Base-by-base conservation (phyloP, 257 asterid genomes). In the Solanum appendiculatum region DNA sequence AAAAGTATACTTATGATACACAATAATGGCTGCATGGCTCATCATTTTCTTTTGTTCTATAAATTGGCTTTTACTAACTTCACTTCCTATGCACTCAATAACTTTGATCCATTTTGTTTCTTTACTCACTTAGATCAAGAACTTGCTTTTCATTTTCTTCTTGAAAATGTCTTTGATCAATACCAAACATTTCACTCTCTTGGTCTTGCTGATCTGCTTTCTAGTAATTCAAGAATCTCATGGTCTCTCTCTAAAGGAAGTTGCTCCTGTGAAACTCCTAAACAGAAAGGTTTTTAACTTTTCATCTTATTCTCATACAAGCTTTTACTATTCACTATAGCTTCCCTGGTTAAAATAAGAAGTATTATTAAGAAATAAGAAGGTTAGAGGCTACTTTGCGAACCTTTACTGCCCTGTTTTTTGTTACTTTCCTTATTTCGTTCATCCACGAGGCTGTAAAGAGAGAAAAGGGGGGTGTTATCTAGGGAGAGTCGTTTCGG, bases 21-120 rank as follows among this genome's bases (percentile, higher is more conserved):
- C n/a, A 18, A 72, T 82, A 74, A 66, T 88, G 90, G 92, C 90
- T 88, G 90, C 92, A 74, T 83, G 72, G 77, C 88, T 74, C 89
- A 91, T 90, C 92, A 91, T 90, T 87, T 70, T 51, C 44, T 27
- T 31, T 58, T 39, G 10, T 36, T 85, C 86, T 90, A 91, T 90
- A 91, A 89, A 91, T 89, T 68, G 58, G 82, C 40, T 29, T 68
- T 72, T 36, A 69, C 77, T 31, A 23, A n/a, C 70, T 64, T 44
- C 66, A 85, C 68, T 37, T 5, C 31, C 7, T 11, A n/a, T 46
- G 83, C 11, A 46, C 1, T 80, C 66, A 23, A 46, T 27, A 15
- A 60, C 21, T 25, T 5, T 44, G 25, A 8, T 80, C 40, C 85
- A 29, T 80, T 66, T 80, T 80, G 40, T 80, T 46, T 18, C 66